Evolutionary conservation across 257 asterid species (phyloP), one percentile per base, ranked within the genome.

Genomic region (Solanum gandarillasii): DNA sequence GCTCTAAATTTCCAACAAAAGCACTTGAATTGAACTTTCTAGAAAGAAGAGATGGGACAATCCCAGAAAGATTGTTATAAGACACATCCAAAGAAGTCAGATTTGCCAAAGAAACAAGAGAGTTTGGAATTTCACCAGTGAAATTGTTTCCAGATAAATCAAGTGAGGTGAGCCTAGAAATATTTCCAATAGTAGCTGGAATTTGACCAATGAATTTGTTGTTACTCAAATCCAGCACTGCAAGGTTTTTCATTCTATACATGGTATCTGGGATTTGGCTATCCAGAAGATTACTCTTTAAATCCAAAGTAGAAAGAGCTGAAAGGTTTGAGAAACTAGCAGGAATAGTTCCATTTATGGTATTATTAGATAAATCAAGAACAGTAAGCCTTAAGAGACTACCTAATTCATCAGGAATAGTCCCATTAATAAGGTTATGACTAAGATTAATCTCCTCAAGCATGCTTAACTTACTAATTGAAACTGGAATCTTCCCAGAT

Each of bases 1-100:
- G 94, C 90, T 93, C 93, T 62, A 89, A 16, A 83, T 97, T 97
- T 27, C 99, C 99, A 55, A 87, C 88, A 87, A 95, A 97, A 5
- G 99, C 91, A 65, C 91, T 93, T n/a, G 99, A 92, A 88, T 94
- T 95, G 88, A 94, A 97, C 87, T 89, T 93, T 90, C 70, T 89
- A 27, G 98, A 92, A 6, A 97, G 95, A 41, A 5, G 58, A 52
- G 94, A 27, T 2, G 99, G 96, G 38, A 97, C 99, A 3, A 84
- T 20, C 1, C 99, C 99, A 35, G 98, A 94, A 8, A 97, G 96
- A 78, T 93, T 92, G 86, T 97, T 97, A 89, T 93, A 93, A 41
- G 99, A 97, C 25, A 97, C 94, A 68, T 96, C 90, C 2, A 97
- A 92, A 21, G 93, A 90, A 70, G 94, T 87, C 58, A 97, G 95